Conservation (phyloP, 1,139 yeast genomes). For the Hansenula sp. region DNA sequence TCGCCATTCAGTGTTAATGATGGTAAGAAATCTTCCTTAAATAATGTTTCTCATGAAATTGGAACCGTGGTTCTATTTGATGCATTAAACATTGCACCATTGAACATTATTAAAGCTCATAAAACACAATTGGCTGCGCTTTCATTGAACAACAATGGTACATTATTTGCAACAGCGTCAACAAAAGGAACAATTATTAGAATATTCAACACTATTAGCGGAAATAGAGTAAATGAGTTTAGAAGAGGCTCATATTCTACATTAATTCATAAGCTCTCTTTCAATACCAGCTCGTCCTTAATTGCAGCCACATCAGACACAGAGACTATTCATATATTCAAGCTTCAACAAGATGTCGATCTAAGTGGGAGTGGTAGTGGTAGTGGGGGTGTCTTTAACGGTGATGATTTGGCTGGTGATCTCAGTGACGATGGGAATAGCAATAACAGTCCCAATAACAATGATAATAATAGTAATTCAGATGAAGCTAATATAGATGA, state of each 20-base stretch:
- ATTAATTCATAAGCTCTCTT: constrained; percentile 48
- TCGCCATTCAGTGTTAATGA: constrained; percentile 22
- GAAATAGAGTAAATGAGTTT: constrained; percentile 43
- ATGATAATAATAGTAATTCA: no score
- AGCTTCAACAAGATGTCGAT: constrained; percentile 22
- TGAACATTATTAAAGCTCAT: constrained; percentile 59
- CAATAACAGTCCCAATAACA: neutral
- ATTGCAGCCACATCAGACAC: constrained; percentile 68
- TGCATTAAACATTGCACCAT: constrained; percentile 50
- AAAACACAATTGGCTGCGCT: constrained; percentile 46
- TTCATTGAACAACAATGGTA: constrained; percentile 47
- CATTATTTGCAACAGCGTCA: constrained; percentile 63
- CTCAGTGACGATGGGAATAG: neutral
- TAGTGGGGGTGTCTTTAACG: neutral
- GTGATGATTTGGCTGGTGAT: neutral
- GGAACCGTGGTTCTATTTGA: constrained; percentile 45
- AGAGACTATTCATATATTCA: constrained; percentile 67
- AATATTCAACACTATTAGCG: constrained; percentile 38
- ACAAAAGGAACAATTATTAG: constrained; percentile 70
- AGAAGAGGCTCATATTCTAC: constrained; percentile 69
- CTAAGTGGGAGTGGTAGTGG: neutral
- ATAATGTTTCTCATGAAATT: constrained; percentile 1
- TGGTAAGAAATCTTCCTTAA: constrained; percentile 27
- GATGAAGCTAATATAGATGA: neutral
- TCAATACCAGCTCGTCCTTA: constrained; percentile 45